Evolutionary conservation across 257 asterid genomes (phyloP).

Genomic region (Leonotis leonurus): DNA sequence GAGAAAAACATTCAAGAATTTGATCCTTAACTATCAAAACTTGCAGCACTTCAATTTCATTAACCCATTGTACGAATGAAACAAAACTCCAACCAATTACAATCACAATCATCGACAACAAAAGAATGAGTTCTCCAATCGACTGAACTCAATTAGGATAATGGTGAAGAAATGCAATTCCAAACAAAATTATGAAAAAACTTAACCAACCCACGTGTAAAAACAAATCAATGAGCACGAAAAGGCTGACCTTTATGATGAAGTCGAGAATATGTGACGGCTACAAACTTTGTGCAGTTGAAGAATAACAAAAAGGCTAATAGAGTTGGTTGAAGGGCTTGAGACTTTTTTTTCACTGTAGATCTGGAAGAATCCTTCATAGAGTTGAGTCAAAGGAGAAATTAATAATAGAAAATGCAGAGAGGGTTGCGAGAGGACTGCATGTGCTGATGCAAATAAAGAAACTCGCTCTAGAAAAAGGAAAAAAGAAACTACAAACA

Average conservation of each 20-base stretch:
- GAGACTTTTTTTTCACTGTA: conserved; percentile 28
- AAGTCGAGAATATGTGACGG: conserved; percentile 12
- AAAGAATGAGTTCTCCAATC: neutral
- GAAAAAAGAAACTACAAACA: neutral
- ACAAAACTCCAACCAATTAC: neutral
- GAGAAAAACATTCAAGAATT: neutral
- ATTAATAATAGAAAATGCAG: conserved; percentile 26
- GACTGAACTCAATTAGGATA: neutral
- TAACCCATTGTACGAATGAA: neutral
- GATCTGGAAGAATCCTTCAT: conserved; percentile 38
- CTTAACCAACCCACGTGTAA: neutral
- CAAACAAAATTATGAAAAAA: neutral
- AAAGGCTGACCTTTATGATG: conserved; percentile 23
- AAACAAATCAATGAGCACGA: neutral
- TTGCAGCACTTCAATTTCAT: neutral
- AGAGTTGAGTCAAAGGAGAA: conserved; percentile 33
- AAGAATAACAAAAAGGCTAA: conserved; percentile 10
- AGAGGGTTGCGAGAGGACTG: conserved; percentile 38
- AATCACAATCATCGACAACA: neutral
- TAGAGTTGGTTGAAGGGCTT: conserved; percentile 10
- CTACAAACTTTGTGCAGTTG: conserved; percentile 8
- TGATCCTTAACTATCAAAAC: conserved; percentile 2
- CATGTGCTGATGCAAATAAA: conserved; percentile 38
- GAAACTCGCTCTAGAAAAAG: neutral
- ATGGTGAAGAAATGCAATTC: conserved; percentile 7